Conservation (phyloP, 768 basidiomycete genomes). For the Postia placenta region DNA sequence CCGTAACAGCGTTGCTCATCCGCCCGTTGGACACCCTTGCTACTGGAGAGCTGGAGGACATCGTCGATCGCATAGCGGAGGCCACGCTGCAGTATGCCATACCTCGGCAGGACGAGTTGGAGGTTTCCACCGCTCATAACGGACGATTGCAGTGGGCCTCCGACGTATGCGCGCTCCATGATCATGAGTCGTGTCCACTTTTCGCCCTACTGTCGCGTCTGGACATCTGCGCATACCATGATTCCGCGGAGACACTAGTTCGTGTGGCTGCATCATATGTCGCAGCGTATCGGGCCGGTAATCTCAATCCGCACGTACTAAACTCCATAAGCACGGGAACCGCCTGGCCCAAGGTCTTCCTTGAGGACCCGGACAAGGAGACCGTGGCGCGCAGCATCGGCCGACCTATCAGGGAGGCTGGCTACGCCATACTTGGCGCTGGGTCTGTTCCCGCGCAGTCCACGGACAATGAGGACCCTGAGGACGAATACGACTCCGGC, state of each 20-base stretch:
- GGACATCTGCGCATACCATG: neutral
- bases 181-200: constrained; percentile 48
- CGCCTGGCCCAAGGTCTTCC: constrained; percentile 66
- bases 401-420: constrained; percentile 56
- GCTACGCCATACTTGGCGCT: constrained; percentile 63
- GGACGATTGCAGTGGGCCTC: constrained; percentile 40
- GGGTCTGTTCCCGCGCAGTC: constrained; percentile 41
- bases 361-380: constrained; percentile 74
- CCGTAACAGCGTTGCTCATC: constrained; percentile 55
- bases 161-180: constrained; percentile 57
- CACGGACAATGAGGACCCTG: constrained; percentile 17
- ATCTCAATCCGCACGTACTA: constrained; percentile 48
- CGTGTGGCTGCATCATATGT: constrained; percentile 48
- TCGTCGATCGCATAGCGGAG: constrained; percentile 66
- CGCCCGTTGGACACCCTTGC: constrained; percentile 40
- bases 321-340: constrained; percentile 59
- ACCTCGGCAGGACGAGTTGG: constrained; percentile 36
- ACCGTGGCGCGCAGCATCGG: constrained; percentile 59
- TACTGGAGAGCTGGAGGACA: constrained; percentile 56
- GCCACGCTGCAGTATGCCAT: constrained; percentile 77
- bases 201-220: constrained; percentile 44
- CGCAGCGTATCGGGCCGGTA: constrained; percentile 56
- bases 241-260: constrained; percentile 16
- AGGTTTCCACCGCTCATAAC: neutral
- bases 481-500: constrained; percentile 39